phyloP scores from a whole-genome alignment of 2,329 filamentous ascomycete species.

The Endoconidiophora polonica region DNA sequence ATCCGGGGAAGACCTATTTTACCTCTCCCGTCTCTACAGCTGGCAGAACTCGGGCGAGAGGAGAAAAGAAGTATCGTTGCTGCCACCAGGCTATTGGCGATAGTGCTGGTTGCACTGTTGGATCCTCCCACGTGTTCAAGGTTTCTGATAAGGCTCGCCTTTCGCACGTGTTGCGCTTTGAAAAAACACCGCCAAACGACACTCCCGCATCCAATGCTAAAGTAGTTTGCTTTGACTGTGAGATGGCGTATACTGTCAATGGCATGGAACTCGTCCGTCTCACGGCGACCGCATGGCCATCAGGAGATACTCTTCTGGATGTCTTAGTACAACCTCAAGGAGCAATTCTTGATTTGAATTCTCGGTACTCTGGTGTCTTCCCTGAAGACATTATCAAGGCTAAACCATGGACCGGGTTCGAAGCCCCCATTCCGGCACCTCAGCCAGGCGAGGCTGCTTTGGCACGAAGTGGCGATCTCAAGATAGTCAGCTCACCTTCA shows the following conservation, averaged over 20 bases:
- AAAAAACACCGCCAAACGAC: conserved; percentile 53
- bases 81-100: conserved; percentile 62
- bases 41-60: conserved; percentile 23
- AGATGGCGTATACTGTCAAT: conserved; percentile 88
- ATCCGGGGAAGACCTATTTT: conserved; percentile 55
- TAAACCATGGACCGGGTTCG: conserved; percentile 31
- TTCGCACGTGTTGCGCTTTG: conserved; percentile 64
- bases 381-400: conserved; percentile 61
- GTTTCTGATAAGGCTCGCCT: conserved; percentile 58
- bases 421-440: conserved; percentile 16
- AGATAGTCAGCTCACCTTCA: conserved; percentile 59
- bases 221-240: conserved; percentile 81
- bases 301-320: conserved; percentile 59
- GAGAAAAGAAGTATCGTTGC: conserved; percentile 44
- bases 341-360: conserved; percentile 78
- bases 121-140: conserved; percentile 73
- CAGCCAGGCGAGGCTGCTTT: conserved; percentile 16
- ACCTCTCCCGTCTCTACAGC: conserved; percentile 39
- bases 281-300: conserved; percentile 77
- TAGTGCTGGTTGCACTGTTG: conserved; percentile 54
- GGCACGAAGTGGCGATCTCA: conserved; percentile 30
- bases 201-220: conserved; percentile 29
- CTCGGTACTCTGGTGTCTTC: conserved; percentile 74
- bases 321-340: conserved; percentile 72
- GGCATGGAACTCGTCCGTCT: conserved; percentile 82